Base-by-base conservation (phyloP, 1,284 basidiomycete species). In the Stygiomarasmius scandens region DNA sequence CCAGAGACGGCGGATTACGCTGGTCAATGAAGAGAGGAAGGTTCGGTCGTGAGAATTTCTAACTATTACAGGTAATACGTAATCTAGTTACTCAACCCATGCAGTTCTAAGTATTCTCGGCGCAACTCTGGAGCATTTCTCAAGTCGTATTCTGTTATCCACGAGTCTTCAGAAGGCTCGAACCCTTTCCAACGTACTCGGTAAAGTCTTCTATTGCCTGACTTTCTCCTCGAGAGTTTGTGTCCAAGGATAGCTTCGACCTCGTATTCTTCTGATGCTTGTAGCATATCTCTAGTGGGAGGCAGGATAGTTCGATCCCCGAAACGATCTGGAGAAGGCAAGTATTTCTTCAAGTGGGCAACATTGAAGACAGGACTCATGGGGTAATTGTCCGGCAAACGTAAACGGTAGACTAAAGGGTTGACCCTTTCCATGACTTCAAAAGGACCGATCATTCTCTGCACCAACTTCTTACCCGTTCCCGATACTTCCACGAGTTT, bases 151-250 rank as follows among this genome's bases (percentile, higher is more conserved):
- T 32, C 29, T 5, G 29, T 6, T 32, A 32, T 12, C 71, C 69
- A 71, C 16, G 63, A 52, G 22, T 71, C 61, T 38, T 68, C 59
- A 22, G 65, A 66, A 0, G 52, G 49, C 0, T 62, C 68, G 25
- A 67, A 63, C 0, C 67, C 63, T 6, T 57, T 38, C 62, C 63
- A 71, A 1, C 62, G 55, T 0, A 70, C 65, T 0, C 67, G 51
- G 38, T 67, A 67, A 38, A 62, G 61, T 1, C 6, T 32, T 23
- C 24, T 23, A n/a, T 49, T 49, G 6, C 47, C 47, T 8, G 19
- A 10, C 47, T 49, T 49, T 25, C 47, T 49, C 36, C 32, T 46
- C 2, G 53, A n/a, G 2, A 53, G 16, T 19, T 43, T 16, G 36
- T 57, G 55, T 11, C 55, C 55, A 8, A 57, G 25, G 10, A 57